Evolutionary conservation across 2,329 filamentous ascomycete genomes (phyloP).

Genomic region (Fonsecaea pugnacius): DNA sequence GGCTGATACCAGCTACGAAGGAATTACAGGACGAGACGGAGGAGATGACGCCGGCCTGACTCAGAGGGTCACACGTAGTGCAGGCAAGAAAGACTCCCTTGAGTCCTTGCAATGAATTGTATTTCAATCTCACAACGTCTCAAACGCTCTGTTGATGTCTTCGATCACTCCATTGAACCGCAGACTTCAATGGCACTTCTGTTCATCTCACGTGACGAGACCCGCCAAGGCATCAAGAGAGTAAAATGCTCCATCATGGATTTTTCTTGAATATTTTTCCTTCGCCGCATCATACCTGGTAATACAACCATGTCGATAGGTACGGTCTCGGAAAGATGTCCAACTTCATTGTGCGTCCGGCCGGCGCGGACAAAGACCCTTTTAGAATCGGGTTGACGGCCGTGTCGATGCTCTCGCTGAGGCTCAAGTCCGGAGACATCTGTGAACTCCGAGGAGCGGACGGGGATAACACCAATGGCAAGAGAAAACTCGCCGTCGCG

Average conservation of each 20-base stretch:
- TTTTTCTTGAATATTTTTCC: neutral
- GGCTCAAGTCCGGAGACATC: conserved; percentile 62
- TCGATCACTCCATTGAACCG: neutral
- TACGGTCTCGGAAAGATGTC: conserved; percentile 29
- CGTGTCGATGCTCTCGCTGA: conserved; percentile 60
- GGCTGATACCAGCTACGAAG: conserved; percentile 10
- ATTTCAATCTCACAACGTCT: neutral
- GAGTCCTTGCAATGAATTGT: conserved; percentile 29
- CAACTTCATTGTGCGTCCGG: conserved; percentile 60
- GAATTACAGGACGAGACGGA: conserved; percentile 30
- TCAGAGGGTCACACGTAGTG: conserved; percentile 35
- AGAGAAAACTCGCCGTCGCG: conserved; percentile 54
- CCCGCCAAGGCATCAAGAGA: neutral
- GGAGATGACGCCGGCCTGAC: conserved; percentile 24
- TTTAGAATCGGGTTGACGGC: conserved; percentile 64
- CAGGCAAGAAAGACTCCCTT: conserved; percentile 21
- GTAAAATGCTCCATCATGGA: neutral
- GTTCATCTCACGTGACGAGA: neutral
- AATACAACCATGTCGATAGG: neutral
- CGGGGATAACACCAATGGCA: conserved; percentile 2
- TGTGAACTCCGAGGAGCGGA: conserved; percentile 52
- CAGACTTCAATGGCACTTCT: neutral
- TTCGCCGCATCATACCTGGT: neutral
- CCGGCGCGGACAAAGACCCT: conserved; percentile 59
- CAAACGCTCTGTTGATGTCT: neutral